Evolutionary conservation across 306 rosid genomes (phyloP).

Genomic region (Mimosa pudica): DNA sequence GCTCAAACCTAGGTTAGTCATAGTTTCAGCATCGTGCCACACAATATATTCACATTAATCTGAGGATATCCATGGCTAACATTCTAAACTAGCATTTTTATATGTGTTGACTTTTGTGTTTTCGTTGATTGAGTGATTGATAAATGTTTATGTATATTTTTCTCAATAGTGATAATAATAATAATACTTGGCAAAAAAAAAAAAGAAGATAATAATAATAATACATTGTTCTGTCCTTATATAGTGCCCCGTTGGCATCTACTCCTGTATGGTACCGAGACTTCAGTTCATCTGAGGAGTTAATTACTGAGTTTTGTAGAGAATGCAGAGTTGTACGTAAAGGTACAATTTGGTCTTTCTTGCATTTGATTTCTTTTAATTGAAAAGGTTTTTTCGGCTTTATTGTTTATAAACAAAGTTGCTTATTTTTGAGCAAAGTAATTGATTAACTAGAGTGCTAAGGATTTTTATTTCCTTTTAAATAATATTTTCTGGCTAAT

Average conservation of each 20-base stretch:
- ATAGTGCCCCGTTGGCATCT: constrained; percentile 86
- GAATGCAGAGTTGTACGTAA: constrained; percentile 97
- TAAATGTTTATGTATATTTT: not conserved
- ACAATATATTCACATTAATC: not conserved
- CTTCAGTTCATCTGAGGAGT: constrained; percentile 85
- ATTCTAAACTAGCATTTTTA: constrained; percentile 5
- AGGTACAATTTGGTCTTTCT: constrained; percentile 50
- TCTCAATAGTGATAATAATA: not conserved
- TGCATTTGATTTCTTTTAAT: constrained; percentile 25
- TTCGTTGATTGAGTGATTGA: constrained; percentile 4
- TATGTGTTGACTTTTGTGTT: not conserved
- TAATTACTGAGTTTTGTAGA: constrained; percentile 91
- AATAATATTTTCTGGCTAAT: not conserved
- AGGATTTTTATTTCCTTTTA: constrained; percentile 20
- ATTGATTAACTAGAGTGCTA: not conserved
- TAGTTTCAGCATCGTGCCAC: not conserved
- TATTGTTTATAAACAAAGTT: not conserved
- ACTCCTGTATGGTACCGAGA: constrained; percentile 92
- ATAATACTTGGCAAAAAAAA: too few species aligned
- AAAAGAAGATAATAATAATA: not conserved
- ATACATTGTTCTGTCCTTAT: constrained; percentile 18
- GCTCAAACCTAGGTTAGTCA: not conserved
- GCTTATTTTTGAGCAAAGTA: not conserved
- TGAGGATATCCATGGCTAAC: not conserved
- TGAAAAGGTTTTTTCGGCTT: constrained; percentile 6